Percentiles rank a stretch among this genome's conserved stretches.
phyloP scores from a whole-genome alignment of 2,329 filamentous ascomycete species.

The Madurella fahalii region DNA sequence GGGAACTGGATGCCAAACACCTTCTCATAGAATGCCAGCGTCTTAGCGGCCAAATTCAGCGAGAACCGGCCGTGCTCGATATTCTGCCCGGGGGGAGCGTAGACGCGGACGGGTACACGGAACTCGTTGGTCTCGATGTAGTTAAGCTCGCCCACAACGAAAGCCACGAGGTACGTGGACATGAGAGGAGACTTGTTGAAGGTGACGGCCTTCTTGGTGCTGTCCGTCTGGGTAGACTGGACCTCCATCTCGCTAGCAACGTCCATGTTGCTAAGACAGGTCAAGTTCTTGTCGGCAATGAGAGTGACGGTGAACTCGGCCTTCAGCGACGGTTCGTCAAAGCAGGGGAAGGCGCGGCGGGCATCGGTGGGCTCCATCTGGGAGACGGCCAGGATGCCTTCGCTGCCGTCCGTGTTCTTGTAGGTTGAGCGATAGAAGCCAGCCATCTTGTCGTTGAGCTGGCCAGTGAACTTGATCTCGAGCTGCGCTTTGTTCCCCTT shows the following conservation, averaged over 20 bases:
- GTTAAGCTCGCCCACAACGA: slow-evolving; percentile 90
- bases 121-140: slow-evolving; percentile 90
- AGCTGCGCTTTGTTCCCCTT: slow-evolving; percentile 75
- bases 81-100: slow-evolving; percentile 82
- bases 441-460: slow-evolving; percentile 84
- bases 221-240: slow-evolving; percentile 56
- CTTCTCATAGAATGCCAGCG: slow-evolving; percentile 91
- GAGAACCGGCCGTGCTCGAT: slow-evolving; percentile 91
- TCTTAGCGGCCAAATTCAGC: slow-evolving; percentile 81
- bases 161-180: slow-evolving; percentile 94
- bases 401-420: slow-evolving; percentile 73
- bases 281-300: slow-evolving; percentile 83
- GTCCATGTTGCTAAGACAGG: slow-evolving; percentile 96
- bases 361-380: slow-evolving; percentile 98
- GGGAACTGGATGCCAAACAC: slow-evolving; percentile 85
- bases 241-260: slow-evolving; percentile 75
- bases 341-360: slow-evolving; percentile 88
- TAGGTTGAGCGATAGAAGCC: slow-evolving; percentile 90
- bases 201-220: slow-evolving; percentile 76
- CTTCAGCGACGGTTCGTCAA: slow-evolving; percentile 93
- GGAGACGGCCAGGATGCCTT: slow-evolving; percentile 79
- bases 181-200: slow-evolving; percentile 91
- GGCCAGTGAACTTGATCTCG: slow-evolving; percentile 71
- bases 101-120: slow-evolving; percentile 89
- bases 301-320: slow-evolving; percentile 88